Conservation (phyloP, 2,329 filamentous ascomycete genomes). For the Rutstroemia sp. region DNA sequence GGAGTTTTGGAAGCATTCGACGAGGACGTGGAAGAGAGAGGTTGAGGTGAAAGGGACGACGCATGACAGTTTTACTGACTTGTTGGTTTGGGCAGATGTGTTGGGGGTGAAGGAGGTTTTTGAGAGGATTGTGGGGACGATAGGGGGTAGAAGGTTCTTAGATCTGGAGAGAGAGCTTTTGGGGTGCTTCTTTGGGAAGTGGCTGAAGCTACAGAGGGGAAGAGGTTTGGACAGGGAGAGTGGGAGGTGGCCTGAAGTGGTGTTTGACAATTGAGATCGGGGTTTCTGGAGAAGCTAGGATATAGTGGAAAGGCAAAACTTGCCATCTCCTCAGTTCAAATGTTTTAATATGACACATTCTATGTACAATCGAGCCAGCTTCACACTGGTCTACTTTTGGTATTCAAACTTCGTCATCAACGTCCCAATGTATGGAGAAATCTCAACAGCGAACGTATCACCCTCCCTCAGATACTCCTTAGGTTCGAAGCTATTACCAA, state of each 20-base stretch:
- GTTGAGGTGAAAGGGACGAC: constrained; percentile 24
- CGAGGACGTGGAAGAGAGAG: constrained; percentile 27
- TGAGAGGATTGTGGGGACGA: constrained; percentile 17
- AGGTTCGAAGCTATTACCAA: constrained; percentile 25
- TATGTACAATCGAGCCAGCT: not conserved
- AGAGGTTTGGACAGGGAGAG: constrained; percentile 12
- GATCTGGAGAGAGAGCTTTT: constrained; percentile 21
- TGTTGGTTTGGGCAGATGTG: constrained; percentile 4
- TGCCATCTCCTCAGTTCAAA: no score
- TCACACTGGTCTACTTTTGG: constrained; percentile 25
- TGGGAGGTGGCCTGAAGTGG: constrained; percentile 20
- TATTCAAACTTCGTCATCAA: constrained; percentile 36
- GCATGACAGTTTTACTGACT: constrained; percentile 31
- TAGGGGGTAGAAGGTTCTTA: constrained; percentile 19
- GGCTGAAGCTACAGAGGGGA: constrained; percentile 12
- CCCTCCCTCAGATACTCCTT: constrained; percentile 38
- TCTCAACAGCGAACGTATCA: constrained; percentile 41
- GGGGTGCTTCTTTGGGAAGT: constrained; percentile 17
- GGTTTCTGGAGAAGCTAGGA: no score
- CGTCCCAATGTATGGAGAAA: constrained; percentile 41
- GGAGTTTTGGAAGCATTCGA: constrained; percentile 19
- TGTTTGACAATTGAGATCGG: not conserved
- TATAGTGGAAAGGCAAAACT: no score
- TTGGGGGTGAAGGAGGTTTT: not conserved
- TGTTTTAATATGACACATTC: not conserved